These are phyloP conservation scores for Kluyveromyces lactis DNA, from an alignment of 805 yeast species.

Conservation along the genomic window DNA sequence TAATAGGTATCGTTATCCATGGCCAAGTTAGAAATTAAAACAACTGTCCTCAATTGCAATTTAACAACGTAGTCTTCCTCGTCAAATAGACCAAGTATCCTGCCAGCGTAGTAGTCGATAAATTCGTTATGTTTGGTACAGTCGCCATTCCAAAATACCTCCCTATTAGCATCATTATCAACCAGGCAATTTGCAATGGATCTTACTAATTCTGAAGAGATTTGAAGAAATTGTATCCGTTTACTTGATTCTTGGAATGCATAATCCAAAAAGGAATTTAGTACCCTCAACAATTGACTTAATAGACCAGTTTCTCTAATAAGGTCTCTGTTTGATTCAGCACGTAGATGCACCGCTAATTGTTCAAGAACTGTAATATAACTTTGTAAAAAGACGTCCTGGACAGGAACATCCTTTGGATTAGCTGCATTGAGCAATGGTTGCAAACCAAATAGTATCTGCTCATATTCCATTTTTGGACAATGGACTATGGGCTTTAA, in stretches of 20 bases:
- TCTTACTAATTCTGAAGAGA: constrained; percentile 25
- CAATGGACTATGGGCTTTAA: no score
- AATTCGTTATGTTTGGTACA: constrained; percentile 9
- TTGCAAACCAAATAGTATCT: constrained; percentile 24
- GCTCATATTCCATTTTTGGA: constrained; percentile 27
- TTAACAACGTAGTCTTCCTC: constrained; percentile 8
- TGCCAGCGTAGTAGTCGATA: constrained; percentile 13
- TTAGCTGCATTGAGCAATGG: constrained; percentile 20
- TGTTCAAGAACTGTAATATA: constrained; percentile 22
- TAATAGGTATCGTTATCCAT: constrained; percentile 17
- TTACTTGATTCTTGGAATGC: constrained; percentile 9
- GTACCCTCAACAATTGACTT: constrained; percentile 12
- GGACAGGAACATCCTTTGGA: constrained; percentile 12
- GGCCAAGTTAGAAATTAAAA: constrained; percentile 22
- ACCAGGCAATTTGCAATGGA: constrained; percentile 27
- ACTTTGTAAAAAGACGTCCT: constrained; percentile 14
- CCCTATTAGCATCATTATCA: constrained; percentile 25
- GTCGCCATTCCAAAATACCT: constrained; percentile 9
- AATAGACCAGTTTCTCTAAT: constrained; percentile 24
- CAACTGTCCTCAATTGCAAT: constrained; percentile 22
- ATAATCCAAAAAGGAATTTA: constrained; percentile 9
- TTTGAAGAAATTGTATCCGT: constrained; percentile 10
- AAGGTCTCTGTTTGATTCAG: constrained; percentile 23
- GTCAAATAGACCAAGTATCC: constrained; percentile 11
- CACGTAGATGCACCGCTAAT: constrained; percentile 24